Evolutionary conservation across 441 rosid genomes (phyloP), one percentile per base, ranked within the genome.

Genomic region (Dalechampia spathulata): DNA sequence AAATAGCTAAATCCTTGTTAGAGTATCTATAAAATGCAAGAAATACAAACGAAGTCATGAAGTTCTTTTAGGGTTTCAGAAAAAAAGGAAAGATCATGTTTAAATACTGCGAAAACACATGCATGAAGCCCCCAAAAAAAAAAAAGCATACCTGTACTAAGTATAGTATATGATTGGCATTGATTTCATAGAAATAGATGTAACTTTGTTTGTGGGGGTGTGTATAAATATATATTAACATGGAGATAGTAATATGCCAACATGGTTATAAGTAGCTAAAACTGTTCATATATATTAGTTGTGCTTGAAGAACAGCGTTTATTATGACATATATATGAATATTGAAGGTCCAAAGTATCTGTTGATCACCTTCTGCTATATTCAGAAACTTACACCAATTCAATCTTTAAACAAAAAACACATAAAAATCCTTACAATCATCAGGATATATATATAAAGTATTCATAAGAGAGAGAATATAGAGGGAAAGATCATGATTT

Each of bases 281-380:
- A 50, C 42, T 13, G 44, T 52, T 19, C 21, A 38, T 28, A 22
- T 10, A 2, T 28, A 44, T 45, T 22, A n/a, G 14, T 2, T 52
- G 25, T 30, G 17, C 28, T 30, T 22, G 46, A 57, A 36, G 32
- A 57, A 46, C 41, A 58, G 30, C 49, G 40, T 57, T 52, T 45
- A 62, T 58, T 48, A 27, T 49, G 8, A 7, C 16, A 8, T 4
- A 23, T 9, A 26, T 25, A 53, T 4, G 23, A 7, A 22, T 17
- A 52, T 26, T 22, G 49, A 45, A 49, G 27, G 48, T 41, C 51
- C 63, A 52, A 58, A 60, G n/a, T n/a, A n/a, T 60, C 63, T 63
- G 30, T 28, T 54, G 45, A 53, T 20, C 16, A 13, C 27, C n/a
- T 15, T 0, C 28, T 42, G 62, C 62, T 21, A 16, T 37, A 48